Evolutionary conservation across 306 rosid genomes (phyloP), one percentile per base, ranked within the genome.

Genomic region (Bauhinia variegata): DNA sequence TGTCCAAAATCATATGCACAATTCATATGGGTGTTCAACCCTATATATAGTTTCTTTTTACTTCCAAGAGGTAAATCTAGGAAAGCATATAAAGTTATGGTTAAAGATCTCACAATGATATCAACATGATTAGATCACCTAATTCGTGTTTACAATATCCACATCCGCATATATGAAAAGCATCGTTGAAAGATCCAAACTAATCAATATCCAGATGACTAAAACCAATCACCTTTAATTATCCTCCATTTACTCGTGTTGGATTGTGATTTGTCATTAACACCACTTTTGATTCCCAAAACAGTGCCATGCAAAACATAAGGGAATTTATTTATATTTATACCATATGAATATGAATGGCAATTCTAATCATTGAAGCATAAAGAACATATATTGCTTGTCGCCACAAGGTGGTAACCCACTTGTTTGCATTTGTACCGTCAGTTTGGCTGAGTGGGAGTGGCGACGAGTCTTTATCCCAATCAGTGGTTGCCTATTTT

Each of bases 381-480:
- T 68, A 75, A 39, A 63, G 76, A 67, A 64, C 73, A 68, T 55
- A 52, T 19, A 34, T 46, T 65, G 31, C 60, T 17, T 59, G 8
- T n/a, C n/a, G n/a, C n/a, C n/a, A n/a, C 53, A 44, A 54, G 12
- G 59, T 62, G 79, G 11, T 51, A 47, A 23, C 52, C 81, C 70
- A 75, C 75, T 67, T 63, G 52, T 68, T 71, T 61, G 37, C 53
- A 39, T 16, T 18, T 42, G 55, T 46, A 42, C 59, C 78, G 28
- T 73, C 82, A 76, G 72, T 38, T 54, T 68, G n/a, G n/a, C 38
- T 55, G 10, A 42, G 16, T 16, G n/a, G n/a, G n/a, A 67, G 63
- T 64, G 63, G 61, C 19, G 69, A 28, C 51, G 28, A 34, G 69
- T 67, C 78, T n/a, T 55, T 70, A 59, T 79, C 66, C 39, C 51